These are phyloP conservation scores for Echinochloa phyllopogon DNA, from an alignment of 176 grass and related monocot genomes.

Conservation along the genomic window DNA sequence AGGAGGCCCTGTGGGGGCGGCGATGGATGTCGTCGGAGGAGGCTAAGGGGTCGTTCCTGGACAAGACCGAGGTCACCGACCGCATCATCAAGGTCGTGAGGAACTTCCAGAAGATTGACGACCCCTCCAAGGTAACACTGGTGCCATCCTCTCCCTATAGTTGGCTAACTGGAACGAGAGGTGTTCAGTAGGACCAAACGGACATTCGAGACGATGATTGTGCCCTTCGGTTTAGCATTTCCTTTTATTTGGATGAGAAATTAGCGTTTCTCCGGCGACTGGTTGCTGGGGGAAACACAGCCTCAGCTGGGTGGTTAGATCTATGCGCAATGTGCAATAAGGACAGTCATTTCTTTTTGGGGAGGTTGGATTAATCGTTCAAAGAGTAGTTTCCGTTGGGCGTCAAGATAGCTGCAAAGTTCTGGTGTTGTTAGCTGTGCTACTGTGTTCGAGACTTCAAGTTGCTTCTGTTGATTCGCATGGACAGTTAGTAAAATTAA, in stretches of 20 bases:
- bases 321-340: background rate
- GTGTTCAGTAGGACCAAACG: background rate
- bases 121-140: conserved; percentile 52
- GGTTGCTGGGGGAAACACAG: background rate
- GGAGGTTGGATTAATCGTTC: background rate
- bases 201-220: background rate
- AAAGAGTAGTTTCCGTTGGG: background rate
- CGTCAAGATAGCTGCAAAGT: background rate
- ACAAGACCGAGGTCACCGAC: conserved; percentile 60
- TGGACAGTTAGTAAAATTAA: background rate
- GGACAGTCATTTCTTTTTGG: background rate
- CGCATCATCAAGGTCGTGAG: conserved; percentile 65
- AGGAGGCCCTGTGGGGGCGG: conserved; percentile 40
- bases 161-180: background rate
- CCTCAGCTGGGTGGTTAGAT: conserved; percentile 10
- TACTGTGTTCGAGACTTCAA: background rate
- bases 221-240: background rate
- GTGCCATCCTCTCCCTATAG: too few species aligned
- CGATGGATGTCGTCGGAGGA: conserved; percentile 61
- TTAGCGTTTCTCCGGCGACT: background rate
- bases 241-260: background rate
- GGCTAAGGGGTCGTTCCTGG: conserved; percentile 60
- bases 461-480: conserved; percentile 8
- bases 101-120: conserved; percentile 57
- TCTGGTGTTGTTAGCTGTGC: background rate